A percentile compares a stretch with the other conserved stretches of the same genome.
Evolutionary conservation across 2,329 filamentous ascomycete genomes (phyloP).

Genomic region (Colletotrichum musicola): DNA sequence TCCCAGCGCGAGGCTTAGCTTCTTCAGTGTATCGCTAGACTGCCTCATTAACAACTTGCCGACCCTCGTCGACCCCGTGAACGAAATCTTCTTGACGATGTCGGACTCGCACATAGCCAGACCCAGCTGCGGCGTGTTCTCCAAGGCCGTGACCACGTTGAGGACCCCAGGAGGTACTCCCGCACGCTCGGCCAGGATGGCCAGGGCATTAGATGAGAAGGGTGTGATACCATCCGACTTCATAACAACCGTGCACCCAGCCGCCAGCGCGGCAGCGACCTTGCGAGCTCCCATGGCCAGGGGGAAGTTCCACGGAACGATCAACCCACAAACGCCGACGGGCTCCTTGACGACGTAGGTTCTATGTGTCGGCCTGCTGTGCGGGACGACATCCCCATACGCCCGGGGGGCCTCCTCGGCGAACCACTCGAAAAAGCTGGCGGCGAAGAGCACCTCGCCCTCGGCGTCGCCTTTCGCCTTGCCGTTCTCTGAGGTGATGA

Average conservation of each 20-base stretch:
- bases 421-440: constrained; percentile 86
- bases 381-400: constrained; percentile 81
- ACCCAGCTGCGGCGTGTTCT: constrained; percentile 86
- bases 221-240: constrained; percentile 95
- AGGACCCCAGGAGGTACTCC: constrained; percentile 92
- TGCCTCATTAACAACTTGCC: constrained; percentile 90
- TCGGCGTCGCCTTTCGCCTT: constrained; percentile 78
- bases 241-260: constrained; percentile 93
- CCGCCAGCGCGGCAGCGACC: constrained; percentile 83
- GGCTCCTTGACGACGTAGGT: constrained; percentile 87
- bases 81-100: constrained; percentile 88
- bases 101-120: constrained; percentile 81
- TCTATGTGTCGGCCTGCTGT: constrained; percentile 67
- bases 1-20: constrained; percentile 87
- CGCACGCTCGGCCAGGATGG: constrained; percentile 86
- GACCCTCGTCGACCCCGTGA: constrained; percentile 83
- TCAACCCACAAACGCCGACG: constrained; percentile 84
- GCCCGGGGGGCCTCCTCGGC: constrained; percentile 80
- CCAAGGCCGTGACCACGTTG: constrained; percentile 84
- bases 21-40: constrained; percentile 85
- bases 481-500: constrained; percentile 78
- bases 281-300: constrained; percentile 81
- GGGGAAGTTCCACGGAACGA: constrained; percentile 91
- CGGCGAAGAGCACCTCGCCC: constrained; percentile 79
- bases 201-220: constrained; percentile 87